Base-by-base conservation (phyloP, 2,329 filamentous ascomycete species). In the Xylariaceae sp. region DNA sequence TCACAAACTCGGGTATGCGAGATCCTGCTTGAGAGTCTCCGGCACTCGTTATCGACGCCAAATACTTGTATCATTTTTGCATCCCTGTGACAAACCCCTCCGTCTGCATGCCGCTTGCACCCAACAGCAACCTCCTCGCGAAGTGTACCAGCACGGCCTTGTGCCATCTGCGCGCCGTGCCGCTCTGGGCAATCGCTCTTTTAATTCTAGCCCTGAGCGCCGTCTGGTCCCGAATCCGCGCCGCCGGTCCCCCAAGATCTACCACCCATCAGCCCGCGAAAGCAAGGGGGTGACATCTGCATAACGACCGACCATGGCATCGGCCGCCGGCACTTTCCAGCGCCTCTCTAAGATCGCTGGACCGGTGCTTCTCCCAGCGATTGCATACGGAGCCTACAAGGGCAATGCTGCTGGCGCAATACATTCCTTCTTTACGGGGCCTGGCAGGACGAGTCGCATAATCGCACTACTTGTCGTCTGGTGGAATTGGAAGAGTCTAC, bases 401-500 rank as follows among this genome's bases (percentile, higher is more conserved):
- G 62, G 76, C 53, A 69, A 80, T 60, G 76, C 75, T 69, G 58
- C 60, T 14, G 56, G 56, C 2, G 54, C 72, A 18, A 53, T 75
- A 11, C 63, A 66, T 47, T 59, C 69, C 28, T 83, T 82, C 63
- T 67, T 79, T 53, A 81, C 76, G 0, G 81, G 80, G 0, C 79
- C 80, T 0, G 81, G 80, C 2, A 72, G 78, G 47, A 76, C 72
- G 6, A 79, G 75, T 57, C 76, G 81, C 5, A 73, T 83, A 51
- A 47, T 80, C 51, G 67, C 82, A 53, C 61, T 86, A 13, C 46
- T 81, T 12, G 80, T 88, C 50, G 74, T 82, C 12, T 44, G 86
- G 7, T 61, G 81, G 41, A 93, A 92, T 68, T 75, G 86, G 72
- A 93, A 93, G 77, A 88, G 80, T 54, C 64, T 91, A 54, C 89